These are phyloP conservation scores for Marasmius fiardii DNA, from an alignment of 1,284 basidiomycete genomes.

Conservation along the genomic window DNA sequence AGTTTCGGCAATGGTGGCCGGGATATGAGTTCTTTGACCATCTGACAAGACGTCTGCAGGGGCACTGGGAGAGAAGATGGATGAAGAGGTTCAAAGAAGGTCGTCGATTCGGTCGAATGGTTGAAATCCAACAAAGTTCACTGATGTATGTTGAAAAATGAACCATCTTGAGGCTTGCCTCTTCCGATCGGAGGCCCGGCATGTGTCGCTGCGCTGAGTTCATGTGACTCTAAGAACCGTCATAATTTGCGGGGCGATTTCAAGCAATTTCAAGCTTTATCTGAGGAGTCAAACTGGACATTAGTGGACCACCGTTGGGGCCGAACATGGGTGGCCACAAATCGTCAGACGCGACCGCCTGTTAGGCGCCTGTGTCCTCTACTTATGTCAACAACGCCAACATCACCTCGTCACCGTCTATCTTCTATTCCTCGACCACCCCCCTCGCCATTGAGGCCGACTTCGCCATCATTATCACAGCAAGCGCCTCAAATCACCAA, in stretches of 20 bases:
- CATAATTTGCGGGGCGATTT: too few species aligned
- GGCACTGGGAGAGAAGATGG: not conserved
- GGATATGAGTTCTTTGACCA: not conserved
- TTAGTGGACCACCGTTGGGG: too few species aligned
- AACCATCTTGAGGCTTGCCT: too few species aligned
- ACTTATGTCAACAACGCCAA: not conserved
- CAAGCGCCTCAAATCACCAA: constrained; percentile 17
- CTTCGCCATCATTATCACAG: constrained; percentile 18
- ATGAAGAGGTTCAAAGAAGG: not conserved
- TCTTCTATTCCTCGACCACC: constrained; percentile 29
- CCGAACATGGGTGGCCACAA: too few species aligned
- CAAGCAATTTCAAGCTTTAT: too few species aligned
- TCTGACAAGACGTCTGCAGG: not conserved
- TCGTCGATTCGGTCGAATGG: not conserved
- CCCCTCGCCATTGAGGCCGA: constrained; percentile 30
- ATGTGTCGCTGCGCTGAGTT: too few species aligned
- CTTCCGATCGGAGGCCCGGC: too few species aligned
- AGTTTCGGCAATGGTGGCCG: not conserved
- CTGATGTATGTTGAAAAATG: not conserved
- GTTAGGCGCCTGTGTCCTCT: too few species aligned
- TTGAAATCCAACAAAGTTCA: not conserved
- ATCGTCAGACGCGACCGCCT: too few species aligned
- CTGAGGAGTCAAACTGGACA: too few species aligned
- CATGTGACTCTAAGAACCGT: too few species aligned
- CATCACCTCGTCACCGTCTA: constrained; percentile 21